Base-by-base conservation (phyloP, 805 yeast genomes). In the Candida insectorum region DNA sequence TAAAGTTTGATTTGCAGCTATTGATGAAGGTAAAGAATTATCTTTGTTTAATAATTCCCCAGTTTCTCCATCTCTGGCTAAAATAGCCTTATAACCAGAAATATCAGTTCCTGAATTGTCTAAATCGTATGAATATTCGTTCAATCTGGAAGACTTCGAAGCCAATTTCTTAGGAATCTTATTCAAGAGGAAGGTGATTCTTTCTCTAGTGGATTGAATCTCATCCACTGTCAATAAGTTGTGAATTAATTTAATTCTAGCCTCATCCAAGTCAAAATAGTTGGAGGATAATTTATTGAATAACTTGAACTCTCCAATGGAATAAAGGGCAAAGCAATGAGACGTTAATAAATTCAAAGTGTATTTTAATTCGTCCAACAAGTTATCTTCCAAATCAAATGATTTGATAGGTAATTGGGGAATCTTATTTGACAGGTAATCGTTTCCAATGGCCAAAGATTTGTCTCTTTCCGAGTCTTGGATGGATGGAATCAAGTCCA, bases 311-410 rank as follows among this genome's bases (percentile, higher is more conserved):
- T 83, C 85, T 26, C 85, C 83, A 44, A 76, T 73, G 0, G 89
- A 76, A 57, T 83, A 84, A 47, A 82, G 65, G 0, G 85, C 76
- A 56, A 73, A 83, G 30, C 82, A 73, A 45, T 82, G 85, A 6
- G 82, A 69, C 10, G 77, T 67, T 33, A 84, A 58, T 28, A 79
- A 69, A 14, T 73, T 67, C 41, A 82, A 56, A 2, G 81, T 71
- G 10, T 79, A 72, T 9, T 65, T 68, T 36, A 81, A 67, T 52
- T 83, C 91, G 26, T 71, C 75, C 6, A 69, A 49, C 34, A 80
- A 52, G 34, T 51, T 52, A 22, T 36, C 33, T 16, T 31, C 30
- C 3, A 68, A 48, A 33, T 68, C 62, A 26, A 68, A 55, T 32
- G 69, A 62, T 25, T 69, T 62, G 28, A 68, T 54, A 2, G 88